Percentiles rank a stretch among this genome's conserved stretches.
These are phyloP conservation scores for Aschersonia sp. DNA, from an alignment of 2,329 filamentous ascomycete species.

Conservation along the genomic window DNA sequence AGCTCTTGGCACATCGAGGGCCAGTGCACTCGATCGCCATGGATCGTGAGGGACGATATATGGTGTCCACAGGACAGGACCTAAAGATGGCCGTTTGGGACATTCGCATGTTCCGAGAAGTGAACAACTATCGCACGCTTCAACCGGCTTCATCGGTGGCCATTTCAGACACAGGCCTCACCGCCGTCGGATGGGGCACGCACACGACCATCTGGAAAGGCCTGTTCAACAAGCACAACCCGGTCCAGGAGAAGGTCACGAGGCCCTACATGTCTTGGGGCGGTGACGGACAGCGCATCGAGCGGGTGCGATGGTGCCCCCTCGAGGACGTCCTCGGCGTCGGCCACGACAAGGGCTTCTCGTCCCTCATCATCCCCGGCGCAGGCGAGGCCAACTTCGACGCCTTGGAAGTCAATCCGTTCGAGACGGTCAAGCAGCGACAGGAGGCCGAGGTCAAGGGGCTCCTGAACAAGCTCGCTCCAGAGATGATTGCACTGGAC, in stretches of 20 bases:
- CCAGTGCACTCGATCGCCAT: conserved; percentile 76
- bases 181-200: conserved; percentile 84
- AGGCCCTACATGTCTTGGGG: conserved; percentile 91
- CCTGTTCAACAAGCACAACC: conserved; percentile 60
- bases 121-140: conserved; percentile 76
- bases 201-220: conserved; percentile 83
- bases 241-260: conserved; percentile 65
- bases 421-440: conserved; percentile 83
- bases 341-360: conserved; percentile 74
- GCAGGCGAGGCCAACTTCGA: conserved; percentile 97
- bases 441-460: conserved; percentile 84
- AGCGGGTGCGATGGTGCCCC: conserved; percentile 81
- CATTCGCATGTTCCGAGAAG: conserved; percentile 82
- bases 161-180: conserved; percentile 79
- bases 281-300: conserved; percentile 67
- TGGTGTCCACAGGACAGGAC: conserved; percentile 88
- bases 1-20: conserved; percentile 77
- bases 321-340: conserved; percentile 88
- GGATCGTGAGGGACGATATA: conserved; percentile 84
- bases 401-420: conserved; percentile 84
- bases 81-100: conserved; percentile 92
- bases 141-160: conserved; percentile 71
- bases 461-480: conserved; percentile 85
- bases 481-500: conserved; percentile 93
- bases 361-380: conserved; percentile 78